Base-by-base conservation (phyloP, 345 rosid species). In the Brassica rapa region DNA sequence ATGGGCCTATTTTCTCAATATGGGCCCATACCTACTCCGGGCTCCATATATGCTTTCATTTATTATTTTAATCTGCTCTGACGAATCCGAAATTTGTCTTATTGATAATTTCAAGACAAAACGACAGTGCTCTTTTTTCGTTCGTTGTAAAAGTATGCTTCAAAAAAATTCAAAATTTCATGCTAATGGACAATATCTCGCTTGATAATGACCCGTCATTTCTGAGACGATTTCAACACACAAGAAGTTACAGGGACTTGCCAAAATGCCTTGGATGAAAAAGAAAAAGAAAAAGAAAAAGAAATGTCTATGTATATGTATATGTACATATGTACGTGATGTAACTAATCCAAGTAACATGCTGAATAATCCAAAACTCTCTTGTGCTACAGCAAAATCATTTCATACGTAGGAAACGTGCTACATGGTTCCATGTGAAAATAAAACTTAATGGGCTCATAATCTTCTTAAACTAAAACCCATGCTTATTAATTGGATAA, bases 1-100 rank as follows among this genome's bases (percentile, higher is more conserved):
- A 68, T 60, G 82, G 82, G 82, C 82, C 24, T 67, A 0, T 10
- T 56, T 51, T 39, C 0, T 66, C 12, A 0, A 41, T 1, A 11
- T 43, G 51, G 71, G 71, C 82, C 82, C 66, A 49, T 62, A 67
- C 1, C n/a, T 1, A 46, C 46, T 21, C n/a, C 64, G 62, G 37
- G 1, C 53, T 56, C 62, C 59, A 11, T 30, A 0, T 14, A 29
- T 30, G 5, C n/a, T 19, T 49, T 25, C 8, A 0, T 25, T 4
- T 65, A 19, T 56, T 59, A 11, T 33, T 35, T 35, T 39, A 21
- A 25, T 6, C 9, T 3, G 4, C 9, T 57, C 72, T 39, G 72
- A 56, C 76, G 79, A 57, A 43, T 68, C 63, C 46, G 1, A 76
- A 23, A 6, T 69, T 76, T 69, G 74, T 70, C 74, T 76, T 11